Evolutionary conservation across 257 asterid species (phyloP).

Genomic region (Agastache rugosa): DNA sequence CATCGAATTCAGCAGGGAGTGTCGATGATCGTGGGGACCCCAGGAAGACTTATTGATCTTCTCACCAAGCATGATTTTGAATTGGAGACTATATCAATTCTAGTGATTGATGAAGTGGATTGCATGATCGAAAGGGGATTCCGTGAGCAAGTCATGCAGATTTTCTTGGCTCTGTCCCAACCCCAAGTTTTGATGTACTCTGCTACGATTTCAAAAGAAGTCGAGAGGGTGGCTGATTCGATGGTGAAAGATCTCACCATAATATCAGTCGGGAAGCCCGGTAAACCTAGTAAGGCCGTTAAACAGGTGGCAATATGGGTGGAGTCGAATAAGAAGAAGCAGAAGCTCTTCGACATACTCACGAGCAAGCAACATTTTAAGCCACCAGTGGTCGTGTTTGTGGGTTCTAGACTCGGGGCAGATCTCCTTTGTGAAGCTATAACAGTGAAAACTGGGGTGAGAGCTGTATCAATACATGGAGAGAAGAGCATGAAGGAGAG

Average conservation of each 20-base stretch:
- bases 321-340: conserved; percentile 84
- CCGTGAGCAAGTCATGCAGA: conserved; percentile 87
- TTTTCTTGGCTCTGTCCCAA: conserved; percentile 69
- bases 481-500: conserved; percentile 95
- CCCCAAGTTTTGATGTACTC: conserved; percentile 96
- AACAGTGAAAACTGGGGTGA: conserved; percentile 61
- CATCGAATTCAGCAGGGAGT: conserved; percentile 81
- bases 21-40: conserved; percentile 90
- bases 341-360: conserved; percentile 87
- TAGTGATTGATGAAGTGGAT: conserved; percentile 93
- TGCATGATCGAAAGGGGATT: conserved; percentile 88
- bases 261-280: conserved; percentile 76
- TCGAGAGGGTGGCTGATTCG: conserved; percentile 67
- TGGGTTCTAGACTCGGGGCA: conserved; percentile 86
- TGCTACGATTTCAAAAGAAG: conserved; percentile 81
- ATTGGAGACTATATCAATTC: conserved; percentile 64
- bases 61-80: conserved; percentile 75
- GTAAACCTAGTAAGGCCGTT: conserved; percentile 71
- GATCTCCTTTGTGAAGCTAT: conserved; percentile 90
- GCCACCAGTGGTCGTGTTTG: conserved; percentile 94
- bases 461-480: conserved; percentile 80
- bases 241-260: conserved; percentile 63
- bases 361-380: conserved; percentile 80
- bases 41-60: conserved; percentile 91
- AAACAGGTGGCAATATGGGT: conserved; percentile 94